Conservation (phyloP, 2,329 filamentous ascomycete species). For the Juglanconis juglandina region DNA sequence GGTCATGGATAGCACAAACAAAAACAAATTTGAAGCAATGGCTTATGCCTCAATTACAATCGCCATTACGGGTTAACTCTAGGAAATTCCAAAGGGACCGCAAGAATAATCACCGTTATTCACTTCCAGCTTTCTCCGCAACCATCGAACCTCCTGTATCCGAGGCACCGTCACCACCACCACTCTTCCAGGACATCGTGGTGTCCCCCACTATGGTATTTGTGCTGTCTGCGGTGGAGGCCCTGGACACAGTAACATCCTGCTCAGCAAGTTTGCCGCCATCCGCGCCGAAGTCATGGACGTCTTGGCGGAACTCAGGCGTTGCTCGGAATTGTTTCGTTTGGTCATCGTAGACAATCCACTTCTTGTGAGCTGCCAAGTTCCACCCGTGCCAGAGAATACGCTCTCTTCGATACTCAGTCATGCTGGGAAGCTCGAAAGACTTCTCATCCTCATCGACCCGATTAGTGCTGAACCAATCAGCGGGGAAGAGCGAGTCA, state of each 20-base stretch:
- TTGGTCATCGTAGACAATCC: slow-evolving; percentile 42
- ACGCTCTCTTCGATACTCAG: slow-evolving; percentile 54
- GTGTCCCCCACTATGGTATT: background rate
- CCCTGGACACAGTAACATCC: background rate
- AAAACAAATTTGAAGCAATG: no score
- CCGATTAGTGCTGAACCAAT: slow-evolving; percentile 56
- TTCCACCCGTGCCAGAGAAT: slow-evolving; percentile 55
- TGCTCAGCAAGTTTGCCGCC: background rate
- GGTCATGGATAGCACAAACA: no score
- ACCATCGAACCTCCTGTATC: background rate
- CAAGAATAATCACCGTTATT: no score
- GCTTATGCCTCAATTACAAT: no score
- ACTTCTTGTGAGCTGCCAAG: slow-evolving; percentile 40
- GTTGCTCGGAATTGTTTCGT: slow-evolving; percentile 38
- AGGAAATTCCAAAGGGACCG: no score
- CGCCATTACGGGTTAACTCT: no score
- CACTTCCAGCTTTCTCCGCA: background rate
- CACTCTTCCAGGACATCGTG: background rate
- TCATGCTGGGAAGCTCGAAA: slow-evolving; percentile 59
- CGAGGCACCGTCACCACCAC: background rate
- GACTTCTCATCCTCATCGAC: slow-evolving; percentile 67
- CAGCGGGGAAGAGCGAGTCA: slow-evolving; percentile 53
- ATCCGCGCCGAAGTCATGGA: background rate
- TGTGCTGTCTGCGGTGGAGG: slow-evolving; percentile 6
- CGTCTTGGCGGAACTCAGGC: slow-evolving; percentile 31